These are phyloP conservation scores for Candida sphagnicola DNA, from an alignment of 805 yeast genomes.

Conservation along the genomic window DNA sequence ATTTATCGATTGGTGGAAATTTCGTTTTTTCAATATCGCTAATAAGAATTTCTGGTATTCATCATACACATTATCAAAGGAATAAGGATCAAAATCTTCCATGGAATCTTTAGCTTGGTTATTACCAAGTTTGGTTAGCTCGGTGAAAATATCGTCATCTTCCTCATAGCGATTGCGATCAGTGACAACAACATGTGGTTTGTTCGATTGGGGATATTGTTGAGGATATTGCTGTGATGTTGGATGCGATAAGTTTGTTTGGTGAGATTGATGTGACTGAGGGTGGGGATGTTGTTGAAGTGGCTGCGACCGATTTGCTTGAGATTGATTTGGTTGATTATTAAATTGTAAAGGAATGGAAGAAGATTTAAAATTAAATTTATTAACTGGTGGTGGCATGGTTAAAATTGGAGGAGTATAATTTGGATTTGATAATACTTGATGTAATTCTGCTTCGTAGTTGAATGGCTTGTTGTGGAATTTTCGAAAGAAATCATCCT, in stretches of 20 bases:
- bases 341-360: constrained; percentile 1
- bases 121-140: constrained; percentile 10
- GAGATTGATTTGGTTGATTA: background rate
- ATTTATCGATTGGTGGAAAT: constrained; percentile 4
- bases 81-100: constrained; percentile 8
- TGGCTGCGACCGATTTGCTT: constrained; percentile 1
- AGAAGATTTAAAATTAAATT: constrained; percentile 1
- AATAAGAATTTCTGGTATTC: constrained; percentile 9
- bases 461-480: constrained; percentile 13
- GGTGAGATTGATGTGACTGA: constrained; percentile 1
- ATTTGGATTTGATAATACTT: constrained; percentile 10
- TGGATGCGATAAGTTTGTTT: no score
- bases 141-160: constrained; percentile 9
- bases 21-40: constrained; percentile 3
- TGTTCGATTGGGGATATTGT: constrained; percentile 3
- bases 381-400: constrained; percentile 3
- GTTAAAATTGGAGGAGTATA: constrained; percentile 10
- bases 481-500: constrained; percentile 11
- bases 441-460: constrained; percentile 9
- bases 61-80: constrained; percentile 8
- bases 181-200: background rate
- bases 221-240: constrained; percentile 2
- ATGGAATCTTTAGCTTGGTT: background rate
- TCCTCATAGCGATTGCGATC: constrained; percentile 4
- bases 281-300: constrained; percentile 1